These are phyloP conservation scores for Russula lepida DNA, from an alignment of 768 basidiomycete species.

Conservation along the genomic window DNA sequence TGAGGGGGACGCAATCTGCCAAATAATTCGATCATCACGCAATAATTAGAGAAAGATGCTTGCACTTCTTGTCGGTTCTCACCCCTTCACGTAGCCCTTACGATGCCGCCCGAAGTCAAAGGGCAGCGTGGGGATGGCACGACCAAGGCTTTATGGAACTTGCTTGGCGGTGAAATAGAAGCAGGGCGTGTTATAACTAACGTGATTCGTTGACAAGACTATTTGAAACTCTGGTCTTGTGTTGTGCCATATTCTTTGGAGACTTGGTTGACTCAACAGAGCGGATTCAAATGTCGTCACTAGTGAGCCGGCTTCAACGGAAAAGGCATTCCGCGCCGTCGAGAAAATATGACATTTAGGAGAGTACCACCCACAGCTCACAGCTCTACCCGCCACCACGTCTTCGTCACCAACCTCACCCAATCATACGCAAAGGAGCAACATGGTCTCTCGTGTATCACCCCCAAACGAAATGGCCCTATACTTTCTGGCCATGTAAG, in stretches of 20 bases:
- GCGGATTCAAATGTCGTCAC: not conserved
- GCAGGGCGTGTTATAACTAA: no score
- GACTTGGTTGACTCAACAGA: no score
- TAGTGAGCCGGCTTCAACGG: not conserved
- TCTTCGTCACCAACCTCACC: not conserved
- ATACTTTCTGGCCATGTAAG: conserved; percentile 30
- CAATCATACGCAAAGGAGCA: not conserved
- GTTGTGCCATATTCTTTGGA: no score
- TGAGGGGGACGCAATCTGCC: no score
- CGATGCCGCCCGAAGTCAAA: not conserved
- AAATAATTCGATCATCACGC: not conserved
- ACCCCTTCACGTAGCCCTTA: not conserved
- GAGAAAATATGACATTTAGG: not conserved
- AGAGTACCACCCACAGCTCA: not conserved
- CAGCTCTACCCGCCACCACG: no score
- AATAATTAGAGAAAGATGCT: no score
- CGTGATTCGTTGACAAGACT: no score
- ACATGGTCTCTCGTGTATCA: conserved; percentile 18
- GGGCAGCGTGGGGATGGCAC: no score
- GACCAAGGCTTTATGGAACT: no score
- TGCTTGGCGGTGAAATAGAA: no score
- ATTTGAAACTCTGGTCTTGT: not conserved
- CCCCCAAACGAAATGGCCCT: conserved; percentile 24
- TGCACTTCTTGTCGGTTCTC: not conserved
- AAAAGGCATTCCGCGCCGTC: no score